Evolutionary conservation across 2,329 filamentous ascomycete genomes (phyloP).

Genomic region (Penicillium sp.): DNA sequence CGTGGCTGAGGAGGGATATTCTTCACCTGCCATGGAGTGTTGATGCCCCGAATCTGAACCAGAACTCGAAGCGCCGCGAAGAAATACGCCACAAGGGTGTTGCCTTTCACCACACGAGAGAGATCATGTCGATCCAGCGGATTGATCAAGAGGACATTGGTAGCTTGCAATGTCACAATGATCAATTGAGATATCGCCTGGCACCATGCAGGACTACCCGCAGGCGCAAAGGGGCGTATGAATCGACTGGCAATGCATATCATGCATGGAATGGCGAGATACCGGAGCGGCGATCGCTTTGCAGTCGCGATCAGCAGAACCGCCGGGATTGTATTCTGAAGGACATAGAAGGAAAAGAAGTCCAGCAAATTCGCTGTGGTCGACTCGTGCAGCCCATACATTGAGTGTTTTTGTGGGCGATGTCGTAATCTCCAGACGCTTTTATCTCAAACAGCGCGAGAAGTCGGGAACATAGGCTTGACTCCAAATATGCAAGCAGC

Average conservation of each 20-base stretch:
- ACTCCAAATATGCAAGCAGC: no score
- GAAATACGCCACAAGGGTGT: conserved; percentile 4
- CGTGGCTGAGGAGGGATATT: conserved; percentile 17
- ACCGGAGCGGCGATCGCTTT: conserved; percentile 9
- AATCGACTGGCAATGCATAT: conserved; percentile 9
- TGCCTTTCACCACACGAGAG: neutral
- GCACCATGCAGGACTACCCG: conserved; percentile 10
- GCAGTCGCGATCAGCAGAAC: conserved; percentile 4
- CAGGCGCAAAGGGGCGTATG: conserved; percentile 9
- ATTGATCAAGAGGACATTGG: conserved; percentile 15
- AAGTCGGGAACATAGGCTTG: no score
- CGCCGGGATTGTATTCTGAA: conserved; percentile 6
- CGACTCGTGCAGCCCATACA: conserved; percentile 8
- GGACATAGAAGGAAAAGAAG: conserved; percentile 1
- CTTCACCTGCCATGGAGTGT: conserved; percentile 23
- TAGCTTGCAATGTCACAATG: conserved; percentile 2
- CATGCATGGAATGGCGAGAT: conserved; percentile 7
- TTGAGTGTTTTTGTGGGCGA: no score
- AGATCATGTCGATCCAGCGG: conserved; percentile 11
- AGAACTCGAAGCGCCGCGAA: conserved; percentile 6
- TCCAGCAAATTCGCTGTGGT: conserved; percentile 2
- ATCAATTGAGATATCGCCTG: conserved; percentile 31
- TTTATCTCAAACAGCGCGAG: no score
- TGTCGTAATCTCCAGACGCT: no score
- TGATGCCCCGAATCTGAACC: conserved; percentile 18